Base-by-base conservation (phyloP, 2,329 filamentous ascomycete species). In the Fusarium marasasianum region DNA sequence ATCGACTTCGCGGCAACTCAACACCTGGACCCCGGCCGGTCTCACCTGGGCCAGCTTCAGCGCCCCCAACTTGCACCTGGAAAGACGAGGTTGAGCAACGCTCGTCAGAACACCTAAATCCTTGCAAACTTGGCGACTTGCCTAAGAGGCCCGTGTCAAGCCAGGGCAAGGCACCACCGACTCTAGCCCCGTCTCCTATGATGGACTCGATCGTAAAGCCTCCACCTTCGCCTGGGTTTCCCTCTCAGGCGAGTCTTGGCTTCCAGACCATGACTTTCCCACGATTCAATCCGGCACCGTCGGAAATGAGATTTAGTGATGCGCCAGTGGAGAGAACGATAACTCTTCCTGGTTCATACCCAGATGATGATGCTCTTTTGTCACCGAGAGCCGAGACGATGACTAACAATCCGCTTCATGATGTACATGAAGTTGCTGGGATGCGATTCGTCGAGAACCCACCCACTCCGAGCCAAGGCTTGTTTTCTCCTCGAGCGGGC, bases 331-430 rank as follows among this genome's bases (percentile, higher is more conserved):
- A 82, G 61, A 80, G 83, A 78, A 82, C 82, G 69, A 76, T 85
- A 37, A 71, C 81, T 15, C 77, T 85, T 29, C 72, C 74, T 64
- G 82, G 67, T 66, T 80, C 77, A 24, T 82, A 76, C 63, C 73
- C 84, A 4, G 83, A 85, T 20, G 86, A 88, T 18, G 87, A 90
- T 17, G 87, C 90, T 18, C 82, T 93, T 15, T 87, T 94, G 86
- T 94, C 92, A 6, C 93, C 93, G 1, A 88, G 93, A 48, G 91
- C 87, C 3, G 91, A 93, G 77, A 90, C 91, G 22, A 95, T 95
- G 86, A 94, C 91, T 5, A 89, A 87, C 70, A 92, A 93, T 69
- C 90, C 91, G 4, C 86, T 93, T 56, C 89, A 90, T 62, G 83
- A 86, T 40, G 70, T 72, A 41, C 79, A 85, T 12, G 84, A 83